Evolutionary conservation across 2,329 filamentous ascomycete species (phyloP).

Genomic region (Ceratocystis albifundus): DNA sequence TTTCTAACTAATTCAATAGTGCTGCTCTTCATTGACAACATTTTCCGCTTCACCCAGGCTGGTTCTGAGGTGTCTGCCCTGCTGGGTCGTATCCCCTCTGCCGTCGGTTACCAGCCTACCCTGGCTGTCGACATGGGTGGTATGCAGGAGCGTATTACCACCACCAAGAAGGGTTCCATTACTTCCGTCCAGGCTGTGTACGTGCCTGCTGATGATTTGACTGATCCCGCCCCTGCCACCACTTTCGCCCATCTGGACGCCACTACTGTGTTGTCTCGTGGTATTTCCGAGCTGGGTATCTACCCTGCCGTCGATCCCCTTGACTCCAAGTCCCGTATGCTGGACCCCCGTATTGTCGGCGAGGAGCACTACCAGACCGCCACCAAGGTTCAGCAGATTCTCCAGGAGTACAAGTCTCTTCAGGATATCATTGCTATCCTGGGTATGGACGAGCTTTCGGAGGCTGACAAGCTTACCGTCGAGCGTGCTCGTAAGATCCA

Average conservation of each 20-base stretch:
- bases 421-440: slow-evolving; percentile 99
- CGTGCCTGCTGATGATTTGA: slow-evolving; percentile 99
- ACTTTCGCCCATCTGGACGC: slow-evolving; percentile 99
- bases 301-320: slow-evolving; percentile 99
- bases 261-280: slow-evolving; percentile 99
- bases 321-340: slow-evolving; percentile 98
- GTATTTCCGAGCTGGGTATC: slow-evolving; percentile 99
- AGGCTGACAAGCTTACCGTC: slow-evolving; percentile 98
- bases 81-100: slow-evolving; percentile 98
- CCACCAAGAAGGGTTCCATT: slow-evolving; percentile 98
- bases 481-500: slow-evolving; percentile 99
- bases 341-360: slow-evolving; percentile 96
- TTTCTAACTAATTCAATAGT: slow-evolving; percentile 38
- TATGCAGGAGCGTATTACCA: slow-evolving; percentile 99
- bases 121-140: slow-evolving; percentile 97
- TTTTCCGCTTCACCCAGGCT: slow-evolving; percentile 99
- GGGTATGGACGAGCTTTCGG: slow-evolving; percentile 99
- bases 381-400: slow-evolving; percentile 93
- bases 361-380: slow-evolving; percentile 95
- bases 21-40: slow-evolving; percentile 99
- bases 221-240: slow-evolving; percentile 96
- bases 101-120: slow-evolving; percentile 99
- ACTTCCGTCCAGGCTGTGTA: slow-evolving; percentile 99
- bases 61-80: slow-evolving; percentile 99
- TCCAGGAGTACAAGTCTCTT: slow-evolving; percentile 99